These are phyloP conservation scores for Ustilaginoidea virens DNA, from an alignment of 2,329 filamentous ascomycete genomes.

Conservation along the genomic window DNA sequence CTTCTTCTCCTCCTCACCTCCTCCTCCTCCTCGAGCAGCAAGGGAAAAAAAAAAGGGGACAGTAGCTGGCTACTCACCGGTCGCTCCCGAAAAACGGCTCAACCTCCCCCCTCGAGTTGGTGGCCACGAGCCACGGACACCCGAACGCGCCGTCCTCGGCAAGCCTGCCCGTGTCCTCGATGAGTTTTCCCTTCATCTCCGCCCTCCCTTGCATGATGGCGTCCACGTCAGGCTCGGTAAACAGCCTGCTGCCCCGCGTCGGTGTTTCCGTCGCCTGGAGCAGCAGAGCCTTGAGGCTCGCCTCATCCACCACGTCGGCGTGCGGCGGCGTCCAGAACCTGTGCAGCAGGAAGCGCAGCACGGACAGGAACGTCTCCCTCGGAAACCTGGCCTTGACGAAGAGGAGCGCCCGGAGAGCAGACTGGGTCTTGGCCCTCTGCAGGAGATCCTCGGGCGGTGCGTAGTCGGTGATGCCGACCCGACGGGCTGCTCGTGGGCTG, in stretches of 20 bases:
- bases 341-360: constrained; percentile 40
- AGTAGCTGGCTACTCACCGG: constrained; percentile 21
- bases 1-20: not conserved
- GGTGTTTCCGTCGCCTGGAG: constrained; percentile 14
- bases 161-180: constrained; percentile 42
- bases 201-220: constrained; percentile 38
- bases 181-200: constrained; percentile 30
- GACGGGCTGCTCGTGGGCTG: constrained; percentile 20
- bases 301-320: constrained; percentile 42
- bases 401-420: constrained; percentile 50
- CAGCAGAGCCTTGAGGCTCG: constrained; percentile 28
- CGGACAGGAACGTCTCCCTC: constrained; percentile 29
- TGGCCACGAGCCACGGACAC: constrained; percentile 60
- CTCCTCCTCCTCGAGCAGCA: not conserved
- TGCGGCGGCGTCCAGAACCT: constrained; percentile 47
- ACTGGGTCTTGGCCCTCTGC: constrained; percentile 23
- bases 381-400: constrained; percentile 47
- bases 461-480: constrained; percentile 21
- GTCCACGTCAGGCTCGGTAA: constrained; percentile 34
- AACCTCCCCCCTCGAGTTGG: constrained; percentile 36
- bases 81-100: constrained; percentile 71
- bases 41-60: constrained; percentile 12
- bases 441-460: constrained; percentile 28
- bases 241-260: constrained; percentile 19
- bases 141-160: constrained; percentile 57